Conservation (phyloP, 805 yeast genomes). For the Candida nitratophila region DNA sequence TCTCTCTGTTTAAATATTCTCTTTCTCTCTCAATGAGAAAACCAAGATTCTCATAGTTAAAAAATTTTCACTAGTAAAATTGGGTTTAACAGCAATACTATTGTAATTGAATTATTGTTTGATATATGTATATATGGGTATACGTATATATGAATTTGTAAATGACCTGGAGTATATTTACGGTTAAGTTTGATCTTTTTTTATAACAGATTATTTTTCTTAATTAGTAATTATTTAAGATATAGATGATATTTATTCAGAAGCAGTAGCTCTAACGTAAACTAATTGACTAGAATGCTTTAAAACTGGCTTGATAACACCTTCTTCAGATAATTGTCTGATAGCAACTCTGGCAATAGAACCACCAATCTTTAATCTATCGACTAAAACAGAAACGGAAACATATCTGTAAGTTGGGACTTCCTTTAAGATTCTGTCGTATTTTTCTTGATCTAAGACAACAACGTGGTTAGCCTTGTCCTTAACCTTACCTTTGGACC, state of each 20-base stretch:
- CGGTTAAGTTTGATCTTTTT: too few species aligned
- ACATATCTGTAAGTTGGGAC: constrained; percentile 98
- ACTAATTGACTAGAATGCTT: constrained; percentile 95
- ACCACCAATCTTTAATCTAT: constrained; percentile 99
- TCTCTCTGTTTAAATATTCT: too few species aligned
- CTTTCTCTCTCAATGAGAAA: too few species aligned
- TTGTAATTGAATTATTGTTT: too few species aligned
- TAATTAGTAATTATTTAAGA: neutral
- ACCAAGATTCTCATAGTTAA: too few species aligned
- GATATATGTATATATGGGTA: neutral
- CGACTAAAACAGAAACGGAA: constrained; percentile 96
- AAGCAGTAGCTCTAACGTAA: constrained; percentile 78
- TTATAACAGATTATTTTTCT: neutral
- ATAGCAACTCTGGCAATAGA: constrained; percentile 98
- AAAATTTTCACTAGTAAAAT: too few species aligned
- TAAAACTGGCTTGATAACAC: constrained; percentile 89
- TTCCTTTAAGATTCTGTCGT: constrained; percentile 99
- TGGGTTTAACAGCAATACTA: too few species aligned
- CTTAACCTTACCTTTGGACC: constrained; percentile 99
- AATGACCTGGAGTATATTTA: too few species aligned
- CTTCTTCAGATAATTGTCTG: constrained; percentile 89
- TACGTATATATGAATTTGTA: too few species aligned
- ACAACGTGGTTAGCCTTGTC: constrained; percentile 99
- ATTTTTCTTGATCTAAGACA: constrained; percentile 94
- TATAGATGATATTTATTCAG: constrained; percentile 36